Conservation (phyloP, 2,329 filamentous ascomycete species). For the Colletotrichum sp. region DNA sequence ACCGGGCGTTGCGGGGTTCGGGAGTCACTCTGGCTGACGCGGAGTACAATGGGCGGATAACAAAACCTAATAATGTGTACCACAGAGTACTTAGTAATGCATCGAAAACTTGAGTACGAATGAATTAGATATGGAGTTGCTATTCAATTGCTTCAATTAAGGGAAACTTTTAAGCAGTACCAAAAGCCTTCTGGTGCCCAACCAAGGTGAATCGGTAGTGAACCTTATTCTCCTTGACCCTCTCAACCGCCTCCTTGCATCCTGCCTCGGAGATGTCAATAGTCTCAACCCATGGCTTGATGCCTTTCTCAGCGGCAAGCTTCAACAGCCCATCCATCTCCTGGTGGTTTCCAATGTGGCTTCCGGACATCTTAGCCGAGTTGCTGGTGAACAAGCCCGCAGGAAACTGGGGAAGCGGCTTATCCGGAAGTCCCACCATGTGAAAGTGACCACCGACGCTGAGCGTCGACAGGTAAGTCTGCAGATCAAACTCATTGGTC, state of each 20-base stretch:
- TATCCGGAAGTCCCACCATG: constrained; percentile 61
- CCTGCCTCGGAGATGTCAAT: constrained; percentile 71
- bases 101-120: background rate
- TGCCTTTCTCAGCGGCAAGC: constrained; percentile 59
- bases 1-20: background rate
- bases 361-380: constrained; percentile 44
- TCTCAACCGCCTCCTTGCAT: constrained; percentile 72
- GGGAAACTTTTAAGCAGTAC: constrained; percentile 1
- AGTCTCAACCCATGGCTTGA: constrained; percentile 63
- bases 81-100: background rate
- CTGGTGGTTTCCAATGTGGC: constrained; percentile 65
- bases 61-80: too few relatives aligned
- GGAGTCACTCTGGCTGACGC: background rate
- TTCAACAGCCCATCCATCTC: constrained; percentile 64
- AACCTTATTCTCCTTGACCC: constrained; percentile 74
- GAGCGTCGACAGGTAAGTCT: constrained; percentile 54
- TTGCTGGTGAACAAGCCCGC: constrained; percentile 47
- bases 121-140: background rate
- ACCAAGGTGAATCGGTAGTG: constrained; percentile 75
- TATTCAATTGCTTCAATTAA: background rate
- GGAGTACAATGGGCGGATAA: background rate
- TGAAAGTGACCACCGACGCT: constrained; percentile 62
- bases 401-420: constrained; percentile 48
- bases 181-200: constrained; percentile 70
- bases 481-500: constrained; percentile 59